phyloP scores from a whole-genome alignment of 192 early-diverging fungal genomes.

The Gorgonomyces haynaldii region DNA sequence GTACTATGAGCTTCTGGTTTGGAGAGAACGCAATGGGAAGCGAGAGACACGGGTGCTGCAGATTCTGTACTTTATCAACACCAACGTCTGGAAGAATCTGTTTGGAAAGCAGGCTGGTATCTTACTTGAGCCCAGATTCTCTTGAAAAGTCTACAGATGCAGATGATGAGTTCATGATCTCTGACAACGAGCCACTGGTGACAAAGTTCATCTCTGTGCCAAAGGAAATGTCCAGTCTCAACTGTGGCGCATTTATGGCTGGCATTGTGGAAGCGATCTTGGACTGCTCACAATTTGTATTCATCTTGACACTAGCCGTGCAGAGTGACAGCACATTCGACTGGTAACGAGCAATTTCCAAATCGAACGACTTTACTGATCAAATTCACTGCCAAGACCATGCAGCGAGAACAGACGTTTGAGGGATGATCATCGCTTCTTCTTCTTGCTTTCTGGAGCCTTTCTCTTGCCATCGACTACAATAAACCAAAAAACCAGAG shows the following conservation, averaged over 20 bases:
- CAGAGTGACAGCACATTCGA: slow-evolving; percentile 84
- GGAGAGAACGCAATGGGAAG: slow-evolving; percentile 77
- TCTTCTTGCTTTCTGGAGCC: slow-evolving; percentile 7
- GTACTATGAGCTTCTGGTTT: slow-evolving; percentile 76
- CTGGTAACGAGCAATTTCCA: slow-evolving; percentile 77
- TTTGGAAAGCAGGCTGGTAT: slow-evolving; percentile 94
- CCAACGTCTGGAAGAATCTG: slow-evolving; percentile 83
- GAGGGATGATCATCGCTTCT: slow-evolving; percentile 1
- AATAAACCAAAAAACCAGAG: not conserved
- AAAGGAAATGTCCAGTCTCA: slow-evolving; percentile 82
- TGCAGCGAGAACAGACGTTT: slow-evolving; percentile 1
- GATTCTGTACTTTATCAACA: slow-evolving; percentile 87
- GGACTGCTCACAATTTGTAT: slow-evolving; percentile 81
- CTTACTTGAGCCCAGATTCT: no score
- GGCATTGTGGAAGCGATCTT: slow-evolving; percentile 93
- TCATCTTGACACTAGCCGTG: slow-evolving; percentile 46
- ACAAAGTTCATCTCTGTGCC: slow-evolving; percentile 89
- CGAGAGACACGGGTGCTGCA: slow-evolving; percentile 83
- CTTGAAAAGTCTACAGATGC: slow-evolving; percentile 91
- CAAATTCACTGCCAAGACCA: slow-evolving; percentile 66
- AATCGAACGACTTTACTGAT: slow-evolving; percentile 88
- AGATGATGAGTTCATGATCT: slow-evolving; percentile 99
- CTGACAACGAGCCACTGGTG: slow-evolving; percentile 90
- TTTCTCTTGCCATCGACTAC: not conserved
- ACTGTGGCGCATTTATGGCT: slow-evolving; percentile 88